Evolutionary conservation across 306 rosid genomes (phyloP), one percentile per base, ranked within the genome.

Genomic region (Elaeagnus macrophylla): DNA sequence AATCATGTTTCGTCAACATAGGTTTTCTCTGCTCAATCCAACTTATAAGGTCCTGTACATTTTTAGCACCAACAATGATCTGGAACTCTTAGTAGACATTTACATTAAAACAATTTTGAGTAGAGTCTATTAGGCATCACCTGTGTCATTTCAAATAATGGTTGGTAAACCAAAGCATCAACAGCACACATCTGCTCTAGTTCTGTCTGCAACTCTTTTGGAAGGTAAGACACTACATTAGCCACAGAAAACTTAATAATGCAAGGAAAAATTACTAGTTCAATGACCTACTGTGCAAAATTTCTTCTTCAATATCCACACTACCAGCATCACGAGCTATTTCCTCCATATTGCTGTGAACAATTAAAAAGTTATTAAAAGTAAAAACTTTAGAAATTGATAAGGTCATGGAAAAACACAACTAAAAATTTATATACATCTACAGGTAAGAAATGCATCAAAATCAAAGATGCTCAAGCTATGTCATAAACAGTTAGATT

Each of bases 241-340:
- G 75, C 48, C 36, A 25, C 59, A 58, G 53, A 56, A 42, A 67
- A 54, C 2, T 52, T 38, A 62, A 59, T 46, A 38, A 53, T 25
- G 19, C 43, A 57, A 67, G 36, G 44, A 70, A 60, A 64, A 43
- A 40, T 52, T 49, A 52, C 46, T 64, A 56, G 70, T 65, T 76
- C 44, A 51, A 59, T 39, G 69, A 64, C 97, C 65, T 90, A 90
- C 97, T 81, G 47, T 81, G 74, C 70, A 90, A 76, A 62, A 66
- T 58, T 56, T 86, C 88, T 64, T 86, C 97, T 57, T 86, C 94
- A 53, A 90, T 49, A 70, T 90, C 88, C 39, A 86, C 77, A 59
- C 97, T 86, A 20, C 97, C 97, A 67, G 95, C 95, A 46, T 80
- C 88, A 25, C 97, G 95, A 62, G 91, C 71, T 52, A 83, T 84